A percentile compares a stretch with the other conserved stretches of the same genome.
Conservation (phyloP, 208 protist species). For the Trypanosoma conorhini region DNA sequence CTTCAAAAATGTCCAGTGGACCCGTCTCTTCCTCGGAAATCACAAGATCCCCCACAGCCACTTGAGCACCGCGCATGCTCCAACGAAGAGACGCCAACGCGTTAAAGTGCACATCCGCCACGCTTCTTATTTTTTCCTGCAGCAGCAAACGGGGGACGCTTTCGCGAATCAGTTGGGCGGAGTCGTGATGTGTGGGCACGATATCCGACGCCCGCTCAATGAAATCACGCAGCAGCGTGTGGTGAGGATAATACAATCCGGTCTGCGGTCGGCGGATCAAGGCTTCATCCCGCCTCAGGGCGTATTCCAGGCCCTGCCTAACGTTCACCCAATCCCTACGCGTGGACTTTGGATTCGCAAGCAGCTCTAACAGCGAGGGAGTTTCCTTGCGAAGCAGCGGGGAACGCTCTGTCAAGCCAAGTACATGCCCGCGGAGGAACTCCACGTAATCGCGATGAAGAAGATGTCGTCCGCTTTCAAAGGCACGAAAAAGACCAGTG, state of each 20-base stretch:
- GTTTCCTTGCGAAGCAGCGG: conserved; percentile 58
- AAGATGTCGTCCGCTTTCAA: conserved; percentile 56
- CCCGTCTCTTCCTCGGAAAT: conserved; percentile 15
- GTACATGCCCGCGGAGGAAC: conserved; percentile 58
- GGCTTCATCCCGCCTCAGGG: conserved; percentile 40
- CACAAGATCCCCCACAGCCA: conserved; percentile 67
- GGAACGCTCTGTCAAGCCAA: conserved; percentile 65
- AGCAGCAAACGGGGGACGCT: conserved; percentile 52
- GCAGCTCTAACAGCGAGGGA: conserved; percentile 44
- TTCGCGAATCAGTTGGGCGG: conserved; percentile 75
- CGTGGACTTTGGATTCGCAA: conserved; percentile 34
- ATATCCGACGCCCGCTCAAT: conserved; percentile 52
- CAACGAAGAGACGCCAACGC: conserved; percentile 70
- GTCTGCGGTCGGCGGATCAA: conserved; percentile 48
- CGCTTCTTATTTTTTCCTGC: conserved; percentile 65
- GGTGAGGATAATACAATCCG: conserved; percentile 77
- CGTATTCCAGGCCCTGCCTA: conserved; percentile 36
- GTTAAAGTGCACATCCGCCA: conserved; percentile 85
- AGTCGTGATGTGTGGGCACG: conserved; percentile 37
- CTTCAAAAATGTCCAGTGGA: conserved; percentile 54
- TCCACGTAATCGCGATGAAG: conserved; percentile 64
- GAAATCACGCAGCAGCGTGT: conserved; percentile 74
- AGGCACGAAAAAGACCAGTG: conserved; percentile 47
- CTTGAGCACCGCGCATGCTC: conserved; percentile 37
- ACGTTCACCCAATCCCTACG: conserved; percentile 50